phyloP scores from a whole-genome alignment of 2,329 filamentous ascomycete species.

The Colletotrichum plurivorum region DNA sequence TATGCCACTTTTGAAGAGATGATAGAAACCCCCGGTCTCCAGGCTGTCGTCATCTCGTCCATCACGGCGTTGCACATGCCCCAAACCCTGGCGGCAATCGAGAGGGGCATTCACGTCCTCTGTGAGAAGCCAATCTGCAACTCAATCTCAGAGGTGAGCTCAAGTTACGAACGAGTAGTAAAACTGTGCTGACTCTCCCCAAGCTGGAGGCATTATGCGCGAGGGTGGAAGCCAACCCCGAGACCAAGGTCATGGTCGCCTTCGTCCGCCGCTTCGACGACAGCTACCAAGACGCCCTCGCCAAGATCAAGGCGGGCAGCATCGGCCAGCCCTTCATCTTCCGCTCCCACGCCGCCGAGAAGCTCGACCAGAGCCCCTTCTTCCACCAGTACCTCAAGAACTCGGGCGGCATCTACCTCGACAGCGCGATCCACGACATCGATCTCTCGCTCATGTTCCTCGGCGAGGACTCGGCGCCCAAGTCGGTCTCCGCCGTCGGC shows the following conservation, averaged over 20 bases:
- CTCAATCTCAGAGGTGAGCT: constrained; percentile 68
- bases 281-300: constrained; percentile 72
- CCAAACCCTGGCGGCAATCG: constrained; percentile 69
- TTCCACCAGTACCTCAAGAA: constrained; percentile 77
- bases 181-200: constrained; percentile 60
- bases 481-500: neutral
- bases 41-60: constrained; percentile 58
- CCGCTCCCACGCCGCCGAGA: constrained; percentile 77
- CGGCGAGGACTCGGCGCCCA: neutral
- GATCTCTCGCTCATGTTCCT: constrained; percentile 16
- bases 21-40: constrained; percentile 52
- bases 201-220: constrained; percentile 9
- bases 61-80: constrained; percentile 69
- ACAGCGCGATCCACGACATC: constrained; percentile 80
- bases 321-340: constrained; percentile 74
- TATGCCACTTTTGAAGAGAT: constrained; percentile 63
- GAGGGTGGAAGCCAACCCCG: constrained; percentile 49
- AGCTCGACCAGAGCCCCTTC: constrained; percentile 74
- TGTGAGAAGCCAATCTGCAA: constrained; percentile 74
- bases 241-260: constrained; percentile 67
- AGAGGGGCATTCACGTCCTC: constrained; percentile 67
- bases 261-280: constrained; percentile 68
- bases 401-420: constrained; percentile 78
- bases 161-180: constrained; percentile 60
- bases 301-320: constrained; percentile 63